These are phyloP conservation scores for Porphyra umbilicalis DNA, from an alignment of 31 red algal genomes.

Conservation along the genomic window DNA sequence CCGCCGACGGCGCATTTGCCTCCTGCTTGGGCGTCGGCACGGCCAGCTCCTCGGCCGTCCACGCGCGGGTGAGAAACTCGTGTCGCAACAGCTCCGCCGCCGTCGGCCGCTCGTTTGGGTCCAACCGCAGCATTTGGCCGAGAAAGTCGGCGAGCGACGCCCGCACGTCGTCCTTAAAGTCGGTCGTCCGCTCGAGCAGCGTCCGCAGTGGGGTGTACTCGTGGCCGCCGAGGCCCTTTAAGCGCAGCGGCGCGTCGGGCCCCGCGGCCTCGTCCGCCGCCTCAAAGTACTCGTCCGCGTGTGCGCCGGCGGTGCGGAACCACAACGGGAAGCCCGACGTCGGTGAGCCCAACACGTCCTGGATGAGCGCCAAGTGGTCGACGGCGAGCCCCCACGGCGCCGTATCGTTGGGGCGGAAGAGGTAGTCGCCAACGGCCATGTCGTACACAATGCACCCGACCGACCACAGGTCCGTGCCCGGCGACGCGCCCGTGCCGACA, in stretches of 20 bases:
- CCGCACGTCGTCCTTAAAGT: slow-evolving; percentile 40
- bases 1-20: too few species aligned
- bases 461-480: slow-evolving; percentile 90
- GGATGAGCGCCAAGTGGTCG: slow-evolving; percentile 91
- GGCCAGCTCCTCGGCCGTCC: background rate
- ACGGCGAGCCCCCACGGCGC: slow-evolving; percentile 65
- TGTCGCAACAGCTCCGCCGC: slow-evolving; percentile 41
- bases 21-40: too few species aligned
- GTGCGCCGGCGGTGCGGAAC: slow-evolving; percentile 30
- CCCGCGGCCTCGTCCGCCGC: slow-evolving; percentile 7
- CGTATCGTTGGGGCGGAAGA: slow-evolving; percentile 70
- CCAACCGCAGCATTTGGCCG: slow-evolving; percentile 59
- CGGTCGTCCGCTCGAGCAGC: slow-evolving; percentile 79
- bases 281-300: slow-evolving; percentile 6
- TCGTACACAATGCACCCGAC: slow-evolving; percentile 89
- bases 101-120: slow-evolving; percentile 42
- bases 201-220: slow-evolving; percentile 69
- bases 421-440: slow-evolving; percentile 76
- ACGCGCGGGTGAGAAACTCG: slow-evolving; percentile 20
- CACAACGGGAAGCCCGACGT: background rate
- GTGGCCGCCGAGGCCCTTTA: slow-evolving; percentile 50
- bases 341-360: slow-evolving; percentile 63
- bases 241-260: background rate
- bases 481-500: slow-evolving; percentile 69
- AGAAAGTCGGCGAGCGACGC: slow-evolving; percentile 49